Percentiles rank a stretch among this genome's conserved stretches.
Conservation (phyloP, 179 eudicot species). For the Beta macrorhiza region DNA sequence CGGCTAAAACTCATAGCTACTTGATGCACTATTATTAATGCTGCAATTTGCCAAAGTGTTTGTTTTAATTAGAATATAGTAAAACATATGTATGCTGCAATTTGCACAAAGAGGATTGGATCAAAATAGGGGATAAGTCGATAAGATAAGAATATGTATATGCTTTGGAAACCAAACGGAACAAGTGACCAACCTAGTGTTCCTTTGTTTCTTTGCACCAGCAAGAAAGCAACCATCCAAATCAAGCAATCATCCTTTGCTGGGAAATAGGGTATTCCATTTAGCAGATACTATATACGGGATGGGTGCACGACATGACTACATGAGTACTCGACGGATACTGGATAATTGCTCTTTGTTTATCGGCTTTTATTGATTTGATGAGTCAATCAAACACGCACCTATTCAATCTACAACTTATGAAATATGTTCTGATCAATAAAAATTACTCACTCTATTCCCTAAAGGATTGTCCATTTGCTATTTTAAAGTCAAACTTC, state of each 20-base stretch:
- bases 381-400: too few relatives aligned
- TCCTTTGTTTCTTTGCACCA: conserved; percentile 21
- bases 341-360: too few relatives aligned
- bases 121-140: neutral
- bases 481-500: too few relatives aligned
- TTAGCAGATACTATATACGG: too few relatives aligned
- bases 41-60: neutral
- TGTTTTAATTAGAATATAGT: conserved; percentile 7
- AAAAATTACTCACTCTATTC: too few relatives aligned
- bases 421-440: too few relatives aligned
- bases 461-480: too few relatives aligned
- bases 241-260: neutral
- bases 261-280: neutral
- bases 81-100: neutral
- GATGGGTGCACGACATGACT: too few relatives aligned
- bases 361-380: too few relatives aligned
- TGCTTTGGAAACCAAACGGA: neutral
- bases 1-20: neutral
- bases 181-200: conserved; percentile 20
- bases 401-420: too few relatives aligned
- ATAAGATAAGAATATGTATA: conserved; percentile 12
- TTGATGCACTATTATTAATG: neutral
- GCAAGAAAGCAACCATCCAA: conserved; percentile 19
- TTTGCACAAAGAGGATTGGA: neutral
- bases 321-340: neutral